Evolutionary conservation across 1,284 basidiomycete genomes (phyloP), one percentile per base, ranked within the genome.

Genomic region (Tilletiopsis washingtonensis): DNA sequence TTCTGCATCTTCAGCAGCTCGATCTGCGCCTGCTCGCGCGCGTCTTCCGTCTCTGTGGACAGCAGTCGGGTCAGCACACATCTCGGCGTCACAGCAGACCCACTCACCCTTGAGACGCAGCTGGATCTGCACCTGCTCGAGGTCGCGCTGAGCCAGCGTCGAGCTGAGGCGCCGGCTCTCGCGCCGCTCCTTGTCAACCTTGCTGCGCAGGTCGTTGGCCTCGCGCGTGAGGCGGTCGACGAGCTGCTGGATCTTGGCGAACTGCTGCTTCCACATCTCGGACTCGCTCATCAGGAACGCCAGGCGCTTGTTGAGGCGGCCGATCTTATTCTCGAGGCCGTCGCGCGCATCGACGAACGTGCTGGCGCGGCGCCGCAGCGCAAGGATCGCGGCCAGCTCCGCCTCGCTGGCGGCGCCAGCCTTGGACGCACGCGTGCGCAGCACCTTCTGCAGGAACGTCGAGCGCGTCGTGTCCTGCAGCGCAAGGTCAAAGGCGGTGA

Each of bases 261-360:
- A 83, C 84, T 88, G 62, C 75, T 88, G 86, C 56, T 87, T 78
- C 87, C 87, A 90, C 39, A 90, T 77, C 69, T 90, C 87, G 14
- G 82, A 83, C 74, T 90, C 87, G 4, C 85, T 88, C 85, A 90
- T 88, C 62, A 90, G 77, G 78, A 90, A 90, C 75, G 90, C 89
- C 59, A 90, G 80, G 37, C 87, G 41, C 88, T 82, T 49, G 44
- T 50, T 65, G 47, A 55, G 53, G 44, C 54, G 39, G 68, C 75
- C 57, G 57, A 87, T 86, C 80, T 84, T 88, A 71, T 91, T 87
- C 59, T 85, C 82, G 42, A 94, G 78, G 23, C 67, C 64, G 37
- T 69, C 67, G 32, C 67, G 59, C 15, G 88, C 87, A 67, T 94
- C 90, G 36, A 93, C 89, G 65, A 93, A 93, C 47, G 88, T 88